phyloP scores from a whole-genome alignment of 2,329 filamentous ascomycete genomes.

The Neofusicoccum kwambonambiense region DNA sequence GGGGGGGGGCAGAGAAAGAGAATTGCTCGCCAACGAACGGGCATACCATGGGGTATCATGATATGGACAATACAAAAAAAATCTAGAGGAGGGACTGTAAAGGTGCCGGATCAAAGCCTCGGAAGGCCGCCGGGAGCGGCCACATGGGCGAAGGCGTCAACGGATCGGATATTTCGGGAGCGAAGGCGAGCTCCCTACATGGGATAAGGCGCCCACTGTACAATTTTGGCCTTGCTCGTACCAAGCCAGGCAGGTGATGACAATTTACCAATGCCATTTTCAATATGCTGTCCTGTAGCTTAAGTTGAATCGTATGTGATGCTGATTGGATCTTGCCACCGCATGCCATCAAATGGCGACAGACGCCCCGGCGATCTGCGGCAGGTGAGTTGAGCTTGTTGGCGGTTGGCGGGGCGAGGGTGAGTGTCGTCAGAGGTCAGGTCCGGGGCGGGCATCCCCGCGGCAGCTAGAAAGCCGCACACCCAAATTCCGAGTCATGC shows the following conservation, averaged over 20 bases:
- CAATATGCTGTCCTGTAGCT: background rate
- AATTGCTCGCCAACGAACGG: background rate
- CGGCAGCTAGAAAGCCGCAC: conserved; percentile 1
- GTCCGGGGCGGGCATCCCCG: background rate
- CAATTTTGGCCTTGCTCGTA: conserved; percentile 7
- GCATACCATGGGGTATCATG: background rate
- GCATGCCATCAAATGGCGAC: background rate
- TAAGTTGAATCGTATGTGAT: background rate
- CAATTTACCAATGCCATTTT: conserved; percentile 2
- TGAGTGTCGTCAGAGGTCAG: background rate
- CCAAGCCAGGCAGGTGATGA: background rate
- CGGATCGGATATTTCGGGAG: conserved; percentile 2
- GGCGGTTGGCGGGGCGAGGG: background rate
- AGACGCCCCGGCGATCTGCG: background rate
- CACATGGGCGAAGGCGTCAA: conserved; percentile 8
- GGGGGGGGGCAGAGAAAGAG: background rate
- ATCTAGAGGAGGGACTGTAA: conserved; percentile 3
- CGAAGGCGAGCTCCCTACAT: background rate
- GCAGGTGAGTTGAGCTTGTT: background rate
- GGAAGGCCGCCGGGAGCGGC: conserved; percentile 8
- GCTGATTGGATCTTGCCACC: background rate
- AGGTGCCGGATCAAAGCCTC: background rate
- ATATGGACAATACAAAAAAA: background rate
- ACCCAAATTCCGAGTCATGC: conserved; percentile 14
- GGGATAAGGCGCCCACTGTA: conserved; percentile 4